These are phyloP conservation scores for Lasiosphaeris hirsuta DNA, from an alignment of 495 filamentous ascomycete species.

Conservation along the genomic window DNA sequence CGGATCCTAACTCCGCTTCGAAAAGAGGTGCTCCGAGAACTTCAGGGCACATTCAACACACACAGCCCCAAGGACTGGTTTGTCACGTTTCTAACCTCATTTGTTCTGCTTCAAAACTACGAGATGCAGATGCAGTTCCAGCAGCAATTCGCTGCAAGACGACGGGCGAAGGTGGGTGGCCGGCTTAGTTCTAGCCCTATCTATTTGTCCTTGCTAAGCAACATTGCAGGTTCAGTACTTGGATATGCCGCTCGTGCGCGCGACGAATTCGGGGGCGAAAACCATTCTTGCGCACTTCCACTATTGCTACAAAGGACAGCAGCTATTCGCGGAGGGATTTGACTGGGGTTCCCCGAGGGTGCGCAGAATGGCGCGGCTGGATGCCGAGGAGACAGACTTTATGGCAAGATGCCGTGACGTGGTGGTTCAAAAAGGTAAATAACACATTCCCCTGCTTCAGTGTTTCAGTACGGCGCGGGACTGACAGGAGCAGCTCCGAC, in stretches of 20 bases:
- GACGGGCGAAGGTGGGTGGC: conserved; percentile 22
- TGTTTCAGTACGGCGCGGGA: background rate
- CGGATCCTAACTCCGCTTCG: conserved; percentile 33
- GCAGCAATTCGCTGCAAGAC: conserved; percentile 28
- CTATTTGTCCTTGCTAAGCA: background rate
- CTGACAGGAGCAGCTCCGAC: conserved; percentile 16
- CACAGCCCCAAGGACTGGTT: conserved; percentile 39
- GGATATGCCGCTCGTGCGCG: conserved; percentile 40
- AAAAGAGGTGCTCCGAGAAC: conserved; percentile 27
- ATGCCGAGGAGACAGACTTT: conserved; percentile 31
- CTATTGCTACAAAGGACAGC: conserved; percentile 39
- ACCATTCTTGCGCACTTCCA: conserved; percentile 44
- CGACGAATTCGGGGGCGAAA: conserved; percentile 39
- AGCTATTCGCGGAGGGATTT: conserved; percentile 31
- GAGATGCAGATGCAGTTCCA: conserved; percentile 37
- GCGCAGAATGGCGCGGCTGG: conserved; percentile 35
- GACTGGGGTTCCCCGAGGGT: conserved; percentile 31
- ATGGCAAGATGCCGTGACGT: conserved; percentile 31
- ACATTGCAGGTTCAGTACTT: conserved; percentile 30
- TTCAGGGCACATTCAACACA: conserved; percentile 30
- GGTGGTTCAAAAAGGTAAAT: conserved; percentile 28
- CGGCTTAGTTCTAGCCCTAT: background rate
- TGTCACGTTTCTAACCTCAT: conserved; percentile 32
- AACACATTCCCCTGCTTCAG: background rate
- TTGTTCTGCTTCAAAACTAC: conserved; percentile 42